Percentiles rank a stretch among this genome's conserved stretches.
Conservation (phyloP, 2,329 filamentous ascomycete genomes). For the Phialemoniopsis sp. region DNA sequence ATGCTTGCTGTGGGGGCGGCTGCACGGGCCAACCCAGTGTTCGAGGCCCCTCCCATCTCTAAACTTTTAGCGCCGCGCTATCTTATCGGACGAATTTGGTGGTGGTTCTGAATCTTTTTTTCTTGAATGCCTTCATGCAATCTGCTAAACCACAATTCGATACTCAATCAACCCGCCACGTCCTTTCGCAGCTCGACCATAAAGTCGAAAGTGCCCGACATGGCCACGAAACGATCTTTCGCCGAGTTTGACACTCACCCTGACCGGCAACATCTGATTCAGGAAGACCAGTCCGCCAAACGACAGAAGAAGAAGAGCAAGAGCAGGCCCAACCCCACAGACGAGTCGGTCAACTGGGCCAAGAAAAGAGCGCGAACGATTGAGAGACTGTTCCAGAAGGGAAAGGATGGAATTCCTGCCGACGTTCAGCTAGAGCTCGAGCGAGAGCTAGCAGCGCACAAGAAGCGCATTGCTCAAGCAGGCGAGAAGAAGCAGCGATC, state of each 20-base stretch:
- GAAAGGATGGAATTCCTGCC: conserved; percentile 57
- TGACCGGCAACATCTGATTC: too few relatives aligned
- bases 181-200: background rate
- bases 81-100: too few relatives aligned
- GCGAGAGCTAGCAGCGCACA: conserved; percentile 64
- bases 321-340: conserved; percentile 37
- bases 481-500: conserved; percentile 57
- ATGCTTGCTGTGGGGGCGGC: too few relatives aligned
- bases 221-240: conserved; percentile 23
- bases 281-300: too few relatives aligned
- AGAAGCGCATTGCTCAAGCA: conserved; percentile 57
- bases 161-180: too few relatives aligned
- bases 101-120: too few relatives aligned
- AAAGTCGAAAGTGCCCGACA: conserved; percentile 6
- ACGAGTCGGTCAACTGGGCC: conserved; percentile 52
- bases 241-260: conserved; percentile 13
- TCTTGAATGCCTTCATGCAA: too few relatives aligned
- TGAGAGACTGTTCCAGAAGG: conserved; percentile 58
- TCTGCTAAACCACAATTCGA: too few relatives aligned
- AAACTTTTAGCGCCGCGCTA: too few relatives aligned
- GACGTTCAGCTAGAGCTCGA: conserved; percentile 66
- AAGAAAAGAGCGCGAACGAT: conserved; percentile 71
- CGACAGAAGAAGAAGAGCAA: conserved; percentile 16
- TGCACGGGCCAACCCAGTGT: too few relatives aligned
- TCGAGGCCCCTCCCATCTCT: too few relatives aligned